A percentile compares a stretch with the other conserved stretches of the same genome.
Conservation (phyloP, 352 stramenopile species). For the Salisapilia sapeloensis region DNA sequence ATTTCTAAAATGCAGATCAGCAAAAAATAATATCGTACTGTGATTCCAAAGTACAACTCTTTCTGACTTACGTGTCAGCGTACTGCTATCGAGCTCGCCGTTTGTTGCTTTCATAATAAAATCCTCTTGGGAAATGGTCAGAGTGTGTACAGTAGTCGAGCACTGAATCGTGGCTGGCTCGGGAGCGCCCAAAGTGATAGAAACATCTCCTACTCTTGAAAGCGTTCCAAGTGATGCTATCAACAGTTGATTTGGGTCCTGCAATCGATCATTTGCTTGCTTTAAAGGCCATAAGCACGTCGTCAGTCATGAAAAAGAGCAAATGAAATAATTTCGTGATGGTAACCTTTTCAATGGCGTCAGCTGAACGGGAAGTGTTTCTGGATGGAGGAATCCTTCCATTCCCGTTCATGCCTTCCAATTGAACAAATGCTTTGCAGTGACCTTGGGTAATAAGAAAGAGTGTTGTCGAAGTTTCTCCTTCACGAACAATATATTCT, state of each 20-base stretch:
- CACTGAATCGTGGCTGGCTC: constrained; percentile 17
- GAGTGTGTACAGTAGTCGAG: constrained; percentile 13
- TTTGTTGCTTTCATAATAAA: too few species aligned
- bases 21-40: too few species aligned
- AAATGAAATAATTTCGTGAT: constrained; percentile 1
- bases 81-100: too few species aligned
- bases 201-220: constrained; percentile 19
- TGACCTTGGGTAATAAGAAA: constrained; percentile 21
- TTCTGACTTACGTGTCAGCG: too few species aligned
- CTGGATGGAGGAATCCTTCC: not conserved
- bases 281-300: not conserved
- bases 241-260: constrained; percentile 7
- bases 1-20: constrained; percentile 11
- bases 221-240: constrained; percentile 17
- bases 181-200: constrained; percentile 10
- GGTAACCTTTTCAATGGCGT: constrained; percentile 1
- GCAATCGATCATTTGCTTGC: constrained; percentile 5
- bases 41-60: too few species aligned
- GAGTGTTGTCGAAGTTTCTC: constrained; percentile 8
- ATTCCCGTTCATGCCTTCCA: constrained; percentile 3
- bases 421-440: constrained; percentile 13
- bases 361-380: not conserved
- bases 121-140: constrained; percentile 15
- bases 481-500: constrained; percentile 10
- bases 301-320: not conserved